Evolutionary conservation across 2,329 filamentous ascomycete genomes (phyloP), one percentile per base, ranked within the genome.

Genomic region (Phaeosphaeria sp.): DNA sequence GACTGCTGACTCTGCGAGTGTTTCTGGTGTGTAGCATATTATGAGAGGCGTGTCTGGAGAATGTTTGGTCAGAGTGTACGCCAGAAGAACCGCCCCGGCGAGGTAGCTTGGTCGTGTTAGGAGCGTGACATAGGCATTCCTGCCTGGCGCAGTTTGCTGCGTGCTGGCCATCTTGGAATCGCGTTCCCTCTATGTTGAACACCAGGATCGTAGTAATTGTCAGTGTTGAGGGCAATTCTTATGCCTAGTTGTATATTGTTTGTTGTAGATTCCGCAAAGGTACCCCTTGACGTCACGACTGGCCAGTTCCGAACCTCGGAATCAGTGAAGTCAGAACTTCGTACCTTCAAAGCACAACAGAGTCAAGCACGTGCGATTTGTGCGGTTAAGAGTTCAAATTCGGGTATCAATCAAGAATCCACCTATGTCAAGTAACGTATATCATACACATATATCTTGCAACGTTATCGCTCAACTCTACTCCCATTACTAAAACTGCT

Each of bases 91-190:
- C 11, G 83, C 82, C 36, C 83, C 83, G 15, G 83, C 79, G 6
- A 86, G 77, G 64, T 85, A 85, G 20, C 79, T 81, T 4, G 80
- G 74, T n/a, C 80, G 77, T 1, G 83, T 85, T 30, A 85, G 78
- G 27, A 85, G 76, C 1, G 83, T 85, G 18, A 80, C 78, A 68
- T 83, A 85, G 3, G 80, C 80, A 52, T 76, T 61, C 51, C 55
- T 64, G 15, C 46, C 40, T 22, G 18, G 20, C 21, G 27, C 15
- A 20, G 13, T 39, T 24, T 49, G 8, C 27, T 25, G 7, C 3
- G 42, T 13, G 18, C 21, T 9, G 22, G 44, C 44, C 44, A 46
- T 46, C 21, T 7, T 46, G 42, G 15, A 21, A 20, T 21, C 17
- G 11, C 18, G 9, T 6, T 21, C 18, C 18, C 9, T 21, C 15